Base-by-base conservation (phyloP, 2,329 filamentous ascomycete genomes). In the Penicillium verrucosum region DNA sequence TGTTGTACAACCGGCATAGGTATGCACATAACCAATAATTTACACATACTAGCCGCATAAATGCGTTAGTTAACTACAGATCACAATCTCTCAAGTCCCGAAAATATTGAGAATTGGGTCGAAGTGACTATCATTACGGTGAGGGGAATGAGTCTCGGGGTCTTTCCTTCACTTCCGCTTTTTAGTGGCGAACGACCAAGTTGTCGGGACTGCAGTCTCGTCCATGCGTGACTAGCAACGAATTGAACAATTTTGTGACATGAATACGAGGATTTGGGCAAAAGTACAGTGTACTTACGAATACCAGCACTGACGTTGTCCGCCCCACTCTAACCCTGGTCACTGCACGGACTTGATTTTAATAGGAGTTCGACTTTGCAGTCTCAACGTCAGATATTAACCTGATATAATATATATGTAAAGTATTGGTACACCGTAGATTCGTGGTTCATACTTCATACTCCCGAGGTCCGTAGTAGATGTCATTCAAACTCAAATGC, bases 221-320 rank as follows among this genome's bases (percentile, higher is more conserved):
- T 47, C 21, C 12, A 18, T 41, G 18, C n/a, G 25, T 40, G 30
- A 48, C 38, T 46, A 47, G 43, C 36, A 53, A 23, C 44, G 30
- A 54, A 43, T 54, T 29, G 46, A 32, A 50, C 38, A 29, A 23
- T 43, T 52, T 37, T 46, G n/a, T 41, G 40, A 29, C 21, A 46
- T 52, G 40, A 14, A 36, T 44, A 44, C 50, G 46, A 40, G 46
- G 10, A 9, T n/a, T 45, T 32, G 12, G 12, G 23, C 32, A 30
- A 43, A 51, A 42, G 37, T n/a, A 43, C 44, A 12, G 3, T 23
- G 12, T 34, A 23, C 44, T 47, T 18, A 34, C 32, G 16, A 8
- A 37, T n/a, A 27, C 42, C 30, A 29, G 8, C 6, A 32, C 11
- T 21, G 23, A 46, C 29, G 27, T 21, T 45, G 27, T 21, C 18